Base-by-base conservation (phyloP, 2,329 filamentous ascomycete species). In the Aspergillus fijiensis region DNA sequence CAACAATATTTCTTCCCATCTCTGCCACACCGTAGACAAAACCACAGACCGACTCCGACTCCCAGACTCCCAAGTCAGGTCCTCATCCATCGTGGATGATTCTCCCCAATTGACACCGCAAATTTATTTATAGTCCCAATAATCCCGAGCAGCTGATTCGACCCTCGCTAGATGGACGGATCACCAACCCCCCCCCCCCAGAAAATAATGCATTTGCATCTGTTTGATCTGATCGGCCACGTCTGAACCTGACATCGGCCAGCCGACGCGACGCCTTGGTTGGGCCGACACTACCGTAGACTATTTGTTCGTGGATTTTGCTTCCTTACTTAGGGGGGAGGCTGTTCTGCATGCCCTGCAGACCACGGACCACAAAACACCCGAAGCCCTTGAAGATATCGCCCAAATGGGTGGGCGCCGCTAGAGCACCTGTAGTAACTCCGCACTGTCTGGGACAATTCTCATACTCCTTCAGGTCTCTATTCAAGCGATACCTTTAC, bases 211-310 rank as follows among this genome's bases (percentile, higher is more conserved):
- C 29, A 7, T 29, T 35, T 47, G 29, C 39, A 31, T 55, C 27
- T 31, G n/a, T 16, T 29, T 35, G 21, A n/a, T 48, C 39, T 19
- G 42, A 55, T 55, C 39, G 14, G 39, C 39, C 39, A 45, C 39
- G 39, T 45, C 39, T 45, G 39, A 45, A 47, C 53, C 12, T 55
- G 52, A 55, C 45, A 55, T 55, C 53, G 53, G 53, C 53, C 42
- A 33, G 11, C 42, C 23, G 49, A 27, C 49, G 21, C 23, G 49
- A 27, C 49, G 21, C 42, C 27, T 55, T 49, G 45, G 48, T 55
- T 55, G 53, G 53, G 53, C 53, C 42, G 53, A 49, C 39, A 45
- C 35, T 29, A 4, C 23, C 23, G 3, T 23, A 10, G 1, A 29
- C 27, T 53, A 53, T 47, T 53, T 35, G 42, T 45, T 55, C 53